Evolutionary conservation across 2,329 filamentous ascomycete species (phyloP).

Genomic region (Rasamsonia emersonii): DNA sequence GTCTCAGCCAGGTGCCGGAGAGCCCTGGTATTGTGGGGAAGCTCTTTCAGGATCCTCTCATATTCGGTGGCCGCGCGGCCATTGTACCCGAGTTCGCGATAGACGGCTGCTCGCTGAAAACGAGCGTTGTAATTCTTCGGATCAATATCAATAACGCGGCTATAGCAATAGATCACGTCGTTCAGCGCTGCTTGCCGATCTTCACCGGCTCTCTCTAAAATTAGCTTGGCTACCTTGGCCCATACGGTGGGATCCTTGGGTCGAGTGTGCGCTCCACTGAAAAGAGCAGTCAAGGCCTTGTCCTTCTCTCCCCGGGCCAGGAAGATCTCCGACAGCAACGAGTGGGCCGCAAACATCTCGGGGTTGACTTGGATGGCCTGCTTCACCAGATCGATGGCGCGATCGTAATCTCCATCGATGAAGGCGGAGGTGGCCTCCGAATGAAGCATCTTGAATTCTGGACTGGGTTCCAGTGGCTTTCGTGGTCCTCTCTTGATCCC

Average conservation of each 20-base stretch:
- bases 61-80: constrained; percentile 43
- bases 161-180: constrained; percentile 46
- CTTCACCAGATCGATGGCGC: constrained; percentile 34
- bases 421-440: constrained; percentile 41
- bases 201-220: constrained; percentile 41
- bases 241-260: constrained; percentile 48
- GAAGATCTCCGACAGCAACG: constrained; percentile 52
- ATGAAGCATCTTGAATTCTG: constrained; percentile 40
- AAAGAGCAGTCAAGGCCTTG: constrained; percentile 48
- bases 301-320: constrained; percentile 47
- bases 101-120: constrained; percentile 47
- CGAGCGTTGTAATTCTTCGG: constrained; percentile 45
- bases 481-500: constrained; percentile 39
- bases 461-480: constrained; percentile 38
- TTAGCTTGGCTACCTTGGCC: constrained; percentile 48
- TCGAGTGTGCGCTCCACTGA: constrained; percentile 50
- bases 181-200: constrained; percentile 34
- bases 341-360: constrained; percentile 55
- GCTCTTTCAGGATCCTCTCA: constrained; percentile 45
- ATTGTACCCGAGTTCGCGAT: constrained; percentile 41
- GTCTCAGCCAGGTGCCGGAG: constrained; percentile 50
- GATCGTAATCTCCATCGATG: constrained; percentile 39
- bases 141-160: constrained; percentile 46
- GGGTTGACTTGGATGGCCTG: constrained; percentile 50
- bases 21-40: constrained; percentile 47